A percentile compares a stretch with the other conserved stretches of the same genome.
These are phyloP conservation scores for Cutaneotrichosporon sp. DNA, from an alignment of 1,284 basidiomycete species.

Conservation along the genomic window DNA sequence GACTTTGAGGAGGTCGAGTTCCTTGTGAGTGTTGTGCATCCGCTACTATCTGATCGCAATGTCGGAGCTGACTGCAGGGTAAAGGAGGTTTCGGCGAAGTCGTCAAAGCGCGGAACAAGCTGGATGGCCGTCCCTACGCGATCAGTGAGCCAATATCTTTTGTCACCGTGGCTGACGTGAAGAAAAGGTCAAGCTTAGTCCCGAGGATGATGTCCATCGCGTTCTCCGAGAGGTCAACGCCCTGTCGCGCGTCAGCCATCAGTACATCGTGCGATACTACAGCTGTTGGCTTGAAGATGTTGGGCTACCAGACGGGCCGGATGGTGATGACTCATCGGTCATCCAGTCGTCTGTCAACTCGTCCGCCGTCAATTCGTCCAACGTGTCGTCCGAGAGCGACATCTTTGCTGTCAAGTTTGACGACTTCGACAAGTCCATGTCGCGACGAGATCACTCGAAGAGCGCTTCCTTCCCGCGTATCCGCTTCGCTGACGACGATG, in stretches of 20 bases:
- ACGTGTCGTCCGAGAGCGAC: slow-evolving; percentile 30
- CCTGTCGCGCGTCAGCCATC: slow-evolving; percentile 79
- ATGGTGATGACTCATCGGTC: slow-evolving; percentile 17
- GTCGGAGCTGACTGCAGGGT: slow-evolving; percentile 59
- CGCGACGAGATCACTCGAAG: slow-evolving; percentile 38
- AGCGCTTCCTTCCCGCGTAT: slow-evolving; percentile 51
- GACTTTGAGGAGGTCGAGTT: slow-evolving; percentile 55
- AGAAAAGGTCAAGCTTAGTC: slow-evolving; percentile 84
- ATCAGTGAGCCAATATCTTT: slow-evolving; percentile 45
- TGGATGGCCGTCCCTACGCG: slow-evolving; percentile 54
- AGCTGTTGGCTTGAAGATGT: slow-evolving; percentile 51
- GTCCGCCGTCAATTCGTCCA: slow-evolving; percentile 14
- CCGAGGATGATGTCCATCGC: slow-evolving; percentile 74
- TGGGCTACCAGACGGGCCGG: slow-evolving; percentile 29
- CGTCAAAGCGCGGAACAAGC: slow-evolving; percentile 84
- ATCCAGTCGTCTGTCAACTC: slow-evolving; percentile 14
- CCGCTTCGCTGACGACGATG: slow-evolving; percentile 43
- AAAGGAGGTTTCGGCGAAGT: slow-evolving; percentile 92
- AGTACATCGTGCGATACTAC: slow-evolving; percentile 81
- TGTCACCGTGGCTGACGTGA: slow-evolving; percentile 54
- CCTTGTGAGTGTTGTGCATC: slow-evolving; percentile 32
- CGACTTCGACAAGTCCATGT: slow-evolving; percentile 35
- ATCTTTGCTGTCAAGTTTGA: slow-evolving; percentile 49
- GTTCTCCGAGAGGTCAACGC: slow-evolving; percentile 91
- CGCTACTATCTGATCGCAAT: neutral